phyloP scores from a whole-genome alignment of 805 yeast species.

The Dipodascopsis tothii region DNA sequence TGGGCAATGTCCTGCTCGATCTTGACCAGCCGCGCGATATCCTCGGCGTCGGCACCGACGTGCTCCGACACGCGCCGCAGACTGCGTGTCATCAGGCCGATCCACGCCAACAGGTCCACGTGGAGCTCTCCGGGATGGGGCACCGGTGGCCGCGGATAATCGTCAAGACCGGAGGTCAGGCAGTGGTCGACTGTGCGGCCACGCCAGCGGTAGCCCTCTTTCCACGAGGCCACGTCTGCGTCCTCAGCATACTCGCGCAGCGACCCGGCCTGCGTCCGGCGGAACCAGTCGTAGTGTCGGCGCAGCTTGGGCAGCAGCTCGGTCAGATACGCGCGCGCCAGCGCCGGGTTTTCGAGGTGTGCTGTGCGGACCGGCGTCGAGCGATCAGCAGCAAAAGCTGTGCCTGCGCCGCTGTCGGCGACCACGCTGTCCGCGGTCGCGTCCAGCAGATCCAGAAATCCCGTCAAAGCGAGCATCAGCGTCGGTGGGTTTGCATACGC shows the following conservation, averaged over 20 bases:
- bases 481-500: conserved; percentile 95
- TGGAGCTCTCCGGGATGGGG: conserved; percentile 86
- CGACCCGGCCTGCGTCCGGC: conserved; percentile 71
- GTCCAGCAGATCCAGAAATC: conserved; percentile 15
- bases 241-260: conserved; percentile 48
- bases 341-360: conserved; percentile 47
- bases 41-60: conserved; percentile 54
- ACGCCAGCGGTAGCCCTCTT: conserved; percentile 83
- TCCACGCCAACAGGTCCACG: conserved; percentile 86
- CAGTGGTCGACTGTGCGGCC: conserved; percentile 83
- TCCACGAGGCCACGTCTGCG: conserved; percentile 34
- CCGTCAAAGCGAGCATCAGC: conserved; percentile 46
- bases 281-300: conserved; percentile 77
- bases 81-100: conserved; percentile 83
- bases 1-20: conserved; percentile 50
- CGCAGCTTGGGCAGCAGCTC: conserved; percentile 69
- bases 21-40: conserved; percentile 38
- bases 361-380: conserved; percentile 34
- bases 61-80: conserved; percentile 65
- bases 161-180: conserved; percentile 89
- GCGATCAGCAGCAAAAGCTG: neutral
- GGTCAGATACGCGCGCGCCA: conserved; percentile 34
- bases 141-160: conserved; percentile 76
- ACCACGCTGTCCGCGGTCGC: neutral
- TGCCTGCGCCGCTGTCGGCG: conserved; percentile 1